phyloP scores from a whole-genome alignment of 192 early-diverging fungal genomes.

The Gaertneriomyces sp. region DNA sequence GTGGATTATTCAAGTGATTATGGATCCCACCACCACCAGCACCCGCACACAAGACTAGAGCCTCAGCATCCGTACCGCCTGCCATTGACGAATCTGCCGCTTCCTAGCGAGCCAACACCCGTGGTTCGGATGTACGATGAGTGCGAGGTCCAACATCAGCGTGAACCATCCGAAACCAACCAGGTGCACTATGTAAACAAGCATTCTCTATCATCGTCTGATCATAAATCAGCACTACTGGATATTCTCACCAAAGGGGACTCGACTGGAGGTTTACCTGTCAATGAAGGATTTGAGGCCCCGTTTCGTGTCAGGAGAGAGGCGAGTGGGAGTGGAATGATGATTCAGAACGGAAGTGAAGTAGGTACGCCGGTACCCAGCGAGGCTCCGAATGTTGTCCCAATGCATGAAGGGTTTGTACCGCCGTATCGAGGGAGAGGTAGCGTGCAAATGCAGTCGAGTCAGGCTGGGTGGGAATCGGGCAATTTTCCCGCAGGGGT shows the following conservation, averaged over 20 bases:
- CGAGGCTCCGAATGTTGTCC: background rate
- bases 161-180: background rate
- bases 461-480: too few species aligned
- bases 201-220: background rate
- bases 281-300: too few species aligned
- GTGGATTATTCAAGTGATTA: background rate
- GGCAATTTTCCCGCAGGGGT: too few species aligned
- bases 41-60: background rate
- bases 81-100: background rate
- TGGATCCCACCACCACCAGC: background rate
- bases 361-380: background rate
- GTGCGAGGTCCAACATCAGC: background rate
- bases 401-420: background rate
- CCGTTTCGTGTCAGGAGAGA: too few species aligned
- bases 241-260: conserved; percentile 25
- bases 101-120: background rate
- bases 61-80: background rate
- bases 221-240: conserved; percentile 19
- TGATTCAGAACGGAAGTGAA: background rate
- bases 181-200: background rate
- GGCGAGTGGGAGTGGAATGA: background rate
- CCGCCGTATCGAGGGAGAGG: background rate
- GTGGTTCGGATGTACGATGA: background rate
- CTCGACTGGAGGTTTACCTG: too few species aligned
- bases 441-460: too few species aligned